Base-by-base conservation (phyloP, 1,284 basidiomycete species). In the Schizopora paradoxa region DNA sequence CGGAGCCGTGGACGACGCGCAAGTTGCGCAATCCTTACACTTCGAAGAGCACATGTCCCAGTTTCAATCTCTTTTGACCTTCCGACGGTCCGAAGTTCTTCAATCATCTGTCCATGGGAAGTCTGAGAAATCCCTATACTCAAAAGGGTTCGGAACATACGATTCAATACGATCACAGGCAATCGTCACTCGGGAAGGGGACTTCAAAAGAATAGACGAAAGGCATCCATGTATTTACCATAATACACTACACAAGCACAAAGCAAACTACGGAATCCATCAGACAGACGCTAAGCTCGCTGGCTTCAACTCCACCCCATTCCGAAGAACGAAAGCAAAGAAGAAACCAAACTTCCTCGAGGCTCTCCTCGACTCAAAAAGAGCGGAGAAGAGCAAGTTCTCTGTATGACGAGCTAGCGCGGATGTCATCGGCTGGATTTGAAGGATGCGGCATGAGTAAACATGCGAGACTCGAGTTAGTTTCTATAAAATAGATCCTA, bases 401-500 rank as follows among this genome's bases (percentile, higher is more conserved):
- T 86, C 83, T 65, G 83, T 84, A 65, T 63, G 69, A 85, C 82
- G 81, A 80, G 80, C 57, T 73, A 75, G 73, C 72, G 80, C 73
- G 59, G 53, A 65, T 66, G 70, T 86, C 82, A 86, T 86, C 82
- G 72, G 81, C 70, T 81, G 82, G 78, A 85, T 76, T 73, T 77
- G 74, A 82, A 82, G 74, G 72, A 77, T 78, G 77, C 66, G 82
- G 82, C 82, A 85, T 80, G 79, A 75, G 73, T 84, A 83, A 82
- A 85, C 81, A 83, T 84, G 82, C 82, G 78, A 82, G 80, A 86
- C 80, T 82, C 73, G 80, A 82, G 83, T 85, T 81, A 85, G 83
- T 82, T 81, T 79, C 82, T 86, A 82, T 85, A 80, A 75, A 86
- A 86, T 74, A 86, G 83, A 86, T 86, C 83, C 83, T 85, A 76